Percentiles rank a stretch among this genome's conserved stretches.
phyloP scores from a whole-genome alignment of 139 green algal species.

The Tetradesmus obliquus region DNA sequence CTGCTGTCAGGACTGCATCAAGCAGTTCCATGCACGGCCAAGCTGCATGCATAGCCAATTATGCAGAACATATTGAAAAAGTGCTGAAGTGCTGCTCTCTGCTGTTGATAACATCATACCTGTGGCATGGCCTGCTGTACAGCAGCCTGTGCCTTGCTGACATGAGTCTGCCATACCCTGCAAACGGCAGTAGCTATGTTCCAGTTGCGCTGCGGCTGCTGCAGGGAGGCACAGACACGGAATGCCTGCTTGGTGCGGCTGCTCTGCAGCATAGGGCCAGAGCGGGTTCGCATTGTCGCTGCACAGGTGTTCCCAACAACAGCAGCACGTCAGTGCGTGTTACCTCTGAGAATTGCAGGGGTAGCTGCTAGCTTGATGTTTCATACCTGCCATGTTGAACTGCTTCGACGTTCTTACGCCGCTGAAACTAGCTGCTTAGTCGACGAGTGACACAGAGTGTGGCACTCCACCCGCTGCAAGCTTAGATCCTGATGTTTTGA shows the following conservation, averaged over 20 bases:
- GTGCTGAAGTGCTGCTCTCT: neutral
- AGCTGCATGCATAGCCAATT: neutral
- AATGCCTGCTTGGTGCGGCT: neutral
- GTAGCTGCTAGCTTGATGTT: neutral
- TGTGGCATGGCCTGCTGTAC: neutral
- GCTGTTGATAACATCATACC: neutral
- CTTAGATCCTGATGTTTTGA: neutral
- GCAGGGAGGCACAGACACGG: neutral
- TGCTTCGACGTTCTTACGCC: neutral
- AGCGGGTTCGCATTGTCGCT: conserved; percentile 3
- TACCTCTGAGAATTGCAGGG: neutral
- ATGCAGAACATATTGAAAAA: neutral
- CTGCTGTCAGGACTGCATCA: neutral
- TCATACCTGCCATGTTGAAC: neutral
- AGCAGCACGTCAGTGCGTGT: neutral
- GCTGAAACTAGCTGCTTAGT: neutral
- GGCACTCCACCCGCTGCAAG: neutral
- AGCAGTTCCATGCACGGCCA: neutral
- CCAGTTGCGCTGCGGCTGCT: conserved; percentile 27
- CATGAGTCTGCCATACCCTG: neutral
- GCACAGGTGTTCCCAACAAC: neutral
- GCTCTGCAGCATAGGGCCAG: neutral
- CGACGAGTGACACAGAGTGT: neutral
- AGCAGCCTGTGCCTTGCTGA: conserved; percentile 4
- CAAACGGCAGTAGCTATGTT: conserved; percentile 15